Evolutionary conservation across 1,284 basidiomycete species (phyloP).

Genomic region (Puccinia triticina): DNA sequence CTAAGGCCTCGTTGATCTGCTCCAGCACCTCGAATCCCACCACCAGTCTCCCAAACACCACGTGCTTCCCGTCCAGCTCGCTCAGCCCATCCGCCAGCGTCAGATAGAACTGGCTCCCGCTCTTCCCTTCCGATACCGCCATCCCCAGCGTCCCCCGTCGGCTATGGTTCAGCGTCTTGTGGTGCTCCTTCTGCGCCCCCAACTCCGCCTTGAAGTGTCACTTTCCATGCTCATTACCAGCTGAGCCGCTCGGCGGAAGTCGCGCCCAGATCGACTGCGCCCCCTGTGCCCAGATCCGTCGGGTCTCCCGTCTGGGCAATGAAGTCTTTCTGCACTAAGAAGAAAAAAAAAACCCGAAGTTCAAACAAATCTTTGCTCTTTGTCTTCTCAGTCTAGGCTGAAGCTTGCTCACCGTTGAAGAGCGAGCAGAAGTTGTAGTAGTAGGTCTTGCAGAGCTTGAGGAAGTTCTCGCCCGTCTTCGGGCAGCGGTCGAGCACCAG

Average conservation of each 20-base stretch:
- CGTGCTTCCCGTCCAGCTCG: too few species aligned
- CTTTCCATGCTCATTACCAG: slow-evolving; percentile 21
- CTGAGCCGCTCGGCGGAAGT: neutral
- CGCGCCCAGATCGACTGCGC: slow-evolving; percentile 71
- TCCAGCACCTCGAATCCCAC: slow-evolving; percentile 90
- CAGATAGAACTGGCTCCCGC: slow-evolving; percentile 94
- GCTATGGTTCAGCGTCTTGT: slow-evolving; percentile 74
- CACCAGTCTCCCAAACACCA: slow-evolving; percentile 91
- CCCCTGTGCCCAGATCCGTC: slow-evolving; percentile 89
- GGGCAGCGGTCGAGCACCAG: slow-evolving; percentile 76
- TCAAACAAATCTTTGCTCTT: too few species aligned
- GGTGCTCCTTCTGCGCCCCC: neutral
- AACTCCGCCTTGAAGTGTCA: slow-evolving; percentile 34
- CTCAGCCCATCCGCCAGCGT: slow-evolving; percentile 87
- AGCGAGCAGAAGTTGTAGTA: slow-evolving; percentile 95
- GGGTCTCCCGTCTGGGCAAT: slow-evolving; percentile 93
- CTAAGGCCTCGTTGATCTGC: slow-evolving; percentile 86
- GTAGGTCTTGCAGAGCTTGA: slow-evolving; percentile 94
- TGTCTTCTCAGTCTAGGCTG: too few species aligned
- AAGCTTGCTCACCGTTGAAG: slow-evolving; percentile 76
- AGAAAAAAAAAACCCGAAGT: too few species aligned
- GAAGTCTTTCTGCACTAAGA: slow-evolving; percentile 88
- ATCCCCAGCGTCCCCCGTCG: slow-evolving; percentile 89
- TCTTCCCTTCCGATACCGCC: slow-evolving; percentile 81
- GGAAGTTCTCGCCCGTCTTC: slow-evolving; percentile 87